phyloP scores from a whole-genome alignment of 2,329 filamentous ascomycete species.

The Cordyceps militaris region DNA sequence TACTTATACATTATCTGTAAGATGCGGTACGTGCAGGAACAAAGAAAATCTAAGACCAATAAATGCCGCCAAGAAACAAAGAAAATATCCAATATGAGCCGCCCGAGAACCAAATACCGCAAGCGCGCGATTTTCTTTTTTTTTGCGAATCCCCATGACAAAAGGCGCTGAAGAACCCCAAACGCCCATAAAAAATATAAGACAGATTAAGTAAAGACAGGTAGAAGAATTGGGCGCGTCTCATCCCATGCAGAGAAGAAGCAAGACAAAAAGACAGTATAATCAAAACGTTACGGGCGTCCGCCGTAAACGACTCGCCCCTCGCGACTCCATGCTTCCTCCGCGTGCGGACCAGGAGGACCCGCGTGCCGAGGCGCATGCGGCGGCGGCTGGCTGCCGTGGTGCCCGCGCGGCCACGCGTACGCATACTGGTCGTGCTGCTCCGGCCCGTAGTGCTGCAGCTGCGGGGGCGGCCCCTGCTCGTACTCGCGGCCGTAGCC shows the following conservation, averaged over 20 bases:
- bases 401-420: not conserved
- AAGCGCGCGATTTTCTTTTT: not conserved
- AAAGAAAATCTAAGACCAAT: not conserved
- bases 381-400: not conserved
- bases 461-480: not conserved
- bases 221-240: not conserved
- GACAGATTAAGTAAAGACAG: not conserved
- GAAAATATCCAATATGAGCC: not conserved
- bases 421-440: conserved; percentile 7
- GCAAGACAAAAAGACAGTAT: not conserved
- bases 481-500: not conserved
- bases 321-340: not conserved
- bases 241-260: not conserved
- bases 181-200: not conserved
- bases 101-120: not conserved
- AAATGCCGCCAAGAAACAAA: not conserved
- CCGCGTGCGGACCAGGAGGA: not conserved
- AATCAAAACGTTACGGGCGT: not conserved
- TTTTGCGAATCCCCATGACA: not conserved
- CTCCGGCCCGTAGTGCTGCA: not conserved
- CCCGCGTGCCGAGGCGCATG: not conserved
- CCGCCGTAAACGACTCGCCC: not conserved
- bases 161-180: not conserved
- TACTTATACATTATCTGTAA: conserved; percentile 9
- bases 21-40: not conserved